Base-by-base conservation (phyloP, 768 basidiomycete genomes). In the Tricholoma terreum region DNA sequence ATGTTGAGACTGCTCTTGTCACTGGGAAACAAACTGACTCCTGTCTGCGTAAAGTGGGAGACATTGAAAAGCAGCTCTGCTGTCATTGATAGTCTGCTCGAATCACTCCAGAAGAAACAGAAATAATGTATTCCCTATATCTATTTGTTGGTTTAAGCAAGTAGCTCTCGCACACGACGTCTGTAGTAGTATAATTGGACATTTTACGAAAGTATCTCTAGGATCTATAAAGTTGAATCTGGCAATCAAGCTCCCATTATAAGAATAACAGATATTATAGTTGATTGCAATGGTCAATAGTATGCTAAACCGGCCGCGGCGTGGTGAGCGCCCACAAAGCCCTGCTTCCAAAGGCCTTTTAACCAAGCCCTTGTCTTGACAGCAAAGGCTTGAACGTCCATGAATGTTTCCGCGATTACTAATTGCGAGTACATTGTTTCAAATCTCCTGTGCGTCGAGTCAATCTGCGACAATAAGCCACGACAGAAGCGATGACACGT, bases 221-320 rank as follows among this genome's bases (percentile, higher is more conserved):
- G 24, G 24, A 27, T 27, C 6, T 27, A 6, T 27, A 11, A 6
- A 14, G 8, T 15, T 21, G 12, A 31, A 9, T 15, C 15, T 30
- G n/a, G n/a, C 17, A 34, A 61, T 19, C n/a, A n/a, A n/a, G n/a
- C n/a, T n/a, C n/a, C n/a, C n/a, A 27, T 53, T 54, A 58, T 58
- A 50, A 56, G 50, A 49, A 57, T 57, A 45, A 57, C 43, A 49
- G 19, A 15, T 57, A 51, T 57, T 17, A 22, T 43, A 40, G 6
- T 40, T 6, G 17, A 40, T 6, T 17, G 40, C 6, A 7, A 27
- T 31, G 6, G 55, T 52, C 42, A 52, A n/a, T n/a, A n/a, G 42
- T 72, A 71, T 52, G 76, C 72, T 36, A 92, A 74, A 33, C 90
- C 90, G 19, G 89, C 84, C 34, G 89, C 87, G 14, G 90, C 90